Conservation (phyloP, 495 filamentous ascomycete species). For the Tuber microsphaerosporum region DNA sequence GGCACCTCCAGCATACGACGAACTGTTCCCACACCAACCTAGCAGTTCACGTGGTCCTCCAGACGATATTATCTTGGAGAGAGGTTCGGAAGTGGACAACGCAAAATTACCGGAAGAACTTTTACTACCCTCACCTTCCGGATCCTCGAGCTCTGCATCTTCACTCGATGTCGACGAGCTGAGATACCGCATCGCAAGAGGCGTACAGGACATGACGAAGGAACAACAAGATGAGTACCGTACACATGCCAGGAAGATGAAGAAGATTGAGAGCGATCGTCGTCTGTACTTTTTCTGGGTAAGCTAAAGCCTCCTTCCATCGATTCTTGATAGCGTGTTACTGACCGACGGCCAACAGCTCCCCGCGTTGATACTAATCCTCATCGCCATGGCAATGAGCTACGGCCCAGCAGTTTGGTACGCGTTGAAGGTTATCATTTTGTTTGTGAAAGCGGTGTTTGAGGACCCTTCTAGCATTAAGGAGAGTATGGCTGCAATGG, state of each 20-base stretch:
- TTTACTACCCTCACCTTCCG: conserved; percentile 46
- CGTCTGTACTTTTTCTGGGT: conserved; percentile 86
- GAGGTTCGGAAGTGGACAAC: conserved; percentile 54
- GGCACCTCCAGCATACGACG: conserved; percentile 71
- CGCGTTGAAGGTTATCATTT: conserved; percentile 46
- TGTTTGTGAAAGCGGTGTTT: conserved; percentile 47
- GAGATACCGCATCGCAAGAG: conserved; percentile 32
- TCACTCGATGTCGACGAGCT: conserved; percentile 33
- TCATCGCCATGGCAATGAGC: conserved; percentile 58
- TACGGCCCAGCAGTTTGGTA: conserved; percentile 53
- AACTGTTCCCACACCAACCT: conserved; percentile 59
- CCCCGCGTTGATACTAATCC: conserved; percentile 56
- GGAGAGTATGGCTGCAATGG: conserved; percentile 30
- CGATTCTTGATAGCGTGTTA: conserved; percentile 1
- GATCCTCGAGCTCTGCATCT: conserved; percentile 32
- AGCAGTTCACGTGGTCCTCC: conserved; percentile 39
- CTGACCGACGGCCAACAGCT: conserved; percentile 46
- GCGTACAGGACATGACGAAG: conserved; percentile 47
- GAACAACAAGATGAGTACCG: conserved; percentile 67
- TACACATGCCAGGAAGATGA: conserved; percentile 67
- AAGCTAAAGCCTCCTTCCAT: conserved; percentile 42
- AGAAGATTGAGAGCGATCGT: conserved; percentile 64
- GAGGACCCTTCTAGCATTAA: conserved; percentile 37
- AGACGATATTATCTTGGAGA: conserved; percentile 54
- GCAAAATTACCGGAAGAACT: conserved; percentile 46